Evolutionary conservation across 805 yeast species (phyloP), one percentile per base, ranked within the genome.

Genomic region (Cyberlindnera bimundalis): DNA sequence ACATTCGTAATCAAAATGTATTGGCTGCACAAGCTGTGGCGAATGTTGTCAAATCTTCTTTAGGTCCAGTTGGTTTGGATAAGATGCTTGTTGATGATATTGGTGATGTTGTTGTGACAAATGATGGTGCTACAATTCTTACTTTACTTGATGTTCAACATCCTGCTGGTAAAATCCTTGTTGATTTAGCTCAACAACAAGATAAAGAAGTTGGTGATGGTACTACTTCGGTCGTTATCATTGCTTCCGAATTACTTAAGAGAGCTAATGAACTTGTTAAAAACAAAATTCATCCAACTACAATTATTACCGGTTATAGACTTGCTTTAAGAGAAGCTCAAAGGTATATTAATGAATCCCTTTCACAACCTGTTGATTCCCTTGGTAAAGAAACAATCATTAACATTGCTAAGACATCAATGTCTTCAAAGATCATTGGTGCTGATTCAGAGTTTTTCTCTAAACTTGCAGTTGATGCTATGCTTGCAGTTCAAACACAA

Each of bases 131-230:
- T 45, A 93, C 99, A 5, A 93, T 93, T 56, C 71, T 93, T 49
- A 76, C 88, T 9, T 67, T 95, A 39, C 71, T 93, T 50, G 99
- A 93, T 61, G 98, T 93, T 37, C 96, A 93, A 66, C 99, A 93
- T 64, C 99, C 99, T 26, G 99, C 99, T 1, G 99, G 98, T 14
- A 91, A 89, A 68, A 93, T 93, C 55, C 71, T 93, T 43, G 99
- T 93, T 36, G 98, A 93, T 60, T 74, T 93, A 59, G 99, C 99
- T 2, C 96, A 93, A 64, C 98, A 93, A 65, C 99, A 93, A 70
- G 99, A 93, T 64, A 79, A 96, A 57, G 99, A 93, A 67, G 96
- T 93, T 39, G 99, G 97, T 46, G 98, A 90, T 60, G 98, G 98
- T 53, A 90, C 99, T 32, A 93, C 99, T 0, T 85, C 96, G 13